Evolutionary conservation across 306 rosid genomes (phyloP).

Genomic region (Cicer chorassanicum): DNA sequence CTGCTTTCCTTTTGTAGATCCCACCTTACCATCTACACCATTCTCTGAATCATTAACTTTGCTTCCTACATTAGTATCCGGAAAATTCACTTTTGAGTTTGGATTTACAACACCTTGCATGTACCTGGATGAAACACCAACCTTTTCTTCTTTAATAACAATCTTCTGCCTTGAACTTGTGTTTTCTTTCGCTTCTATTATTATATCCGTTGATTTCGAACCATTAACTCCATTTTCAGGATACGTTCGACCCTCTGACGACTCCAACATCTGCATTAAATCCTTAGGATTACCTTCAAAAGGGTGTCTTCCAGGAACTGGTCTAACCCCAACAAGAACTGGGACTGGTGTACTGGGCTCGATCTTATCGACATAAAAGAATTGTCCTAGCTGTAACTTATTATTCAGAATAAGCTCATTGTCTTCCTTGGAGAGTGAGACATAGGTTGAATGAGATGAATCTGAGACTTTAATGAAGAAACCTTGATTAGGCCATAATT

Average conservation of each 20-base stretch:
- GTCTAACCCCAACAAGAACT: constrained; percentile 69
- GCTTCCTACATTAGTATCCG: constrained; percentile 53
- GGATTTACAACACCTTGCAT: constrained; percentile 75
- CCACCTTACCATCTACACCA: constrained; percentile 52
- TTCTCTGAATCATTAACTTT: constrained; percentile 64
- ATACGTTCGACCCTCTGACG: constrained; percentile 52
- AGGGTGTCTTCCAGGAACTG: constrained; percentile 81
- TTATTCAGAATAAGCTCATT: constrained; percentile 84
- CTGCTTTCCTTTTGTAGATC: constrained; percentile 65
- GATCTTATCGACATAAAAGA: constrained; percentile 77
- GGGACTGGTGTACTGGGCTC: constrained; percentile 82
- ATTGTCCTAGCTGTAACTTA: constrained; percentile 88
- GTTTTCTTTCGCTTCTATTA: constrained; percentile 57
- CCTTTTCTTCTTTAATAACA: constrained; percentile 82
- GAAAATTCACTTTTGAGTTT: constrained; percentile 50
- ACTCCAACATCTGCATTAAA: constrained; percentile 86
- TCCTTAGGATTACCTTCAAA: constrained; percentile 90
- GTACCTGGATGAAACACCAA: constrained; percentile 81
- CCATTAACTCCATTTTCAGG: constrained; percentile 46
- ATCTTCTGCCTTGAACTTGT: constrained; percentile 62
- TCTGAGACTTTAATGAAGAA: constrained; percentile 91
- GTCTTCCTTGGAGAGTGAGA: constrained; percentile 78
- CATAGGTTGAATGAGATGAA: constrained; percentile 89
- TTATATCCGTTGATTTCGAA: constrained; percentile 47
- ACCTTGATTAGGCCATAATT: constrained; percentile 84